Evolutionary conservation across 2,329 filamentous ascomycete species (phyloP), one percentile per base, ranked within the genome.

Genomic region (Sordariomycetes sp.): DNA sequence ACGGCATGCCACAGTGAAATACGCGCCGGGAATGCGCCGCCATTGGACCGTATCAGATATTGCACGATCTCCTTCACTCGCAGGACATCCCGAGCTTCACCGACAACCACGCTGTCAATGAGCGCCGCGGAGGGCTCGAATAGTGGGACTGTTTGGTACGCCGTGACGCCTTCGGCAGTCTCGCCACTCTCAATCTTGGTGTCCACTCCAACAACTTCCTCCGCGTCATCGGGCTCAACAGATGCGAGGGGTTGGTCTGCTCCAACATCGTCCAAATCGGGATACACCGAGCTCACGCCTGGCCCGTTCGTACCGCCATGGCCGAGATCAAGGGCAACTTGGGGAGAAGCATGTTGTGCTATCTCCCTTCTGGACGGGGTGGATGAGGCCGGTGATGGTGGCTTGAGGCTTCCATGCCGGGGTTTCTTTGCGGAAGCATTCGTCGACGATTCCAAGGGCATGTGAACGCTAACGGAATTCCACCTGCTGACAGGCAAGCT

Each of bases 21-120:
- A 25, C 76, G 76, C 17, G 76, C 75, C 1, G 80, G 76, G 52
- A 82, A 76, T 1, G 76, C 74, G 0, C 78, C 78, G 1, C 64
- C 64, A 52, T 70, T 74, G 28, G 65, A 64, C 48, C 68, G 64
- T 13, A 78, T 65, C 10, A 77, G 65, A 59, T 74, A 69, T 13
- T 68, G 61, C 51, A 76, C 67, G 53, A 76, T 72, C 53, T 72
- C 68, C n/a, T 65, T 65, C 2, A 68, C 66, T 42, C 72, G 70
- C 7, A 68, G 17, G 28, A 57, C 22, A 39, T 57, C 55, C n/a
- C 50, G 51, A 6, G 55, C 55, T 20, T 57, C 55, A 12, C 50
- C 55, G 20, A 36, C 24, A 4, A 53, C 34, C 42, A 35, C 22
- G 39, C 20, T 53, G 35, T 53, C 22, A 8, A n/a, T 8, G 24